These are phyloP conservation scores for Triticum dicoccoides DNA, from an alignment of 176 grass and related monocot species.

Conservation along the genomic window DNA sequence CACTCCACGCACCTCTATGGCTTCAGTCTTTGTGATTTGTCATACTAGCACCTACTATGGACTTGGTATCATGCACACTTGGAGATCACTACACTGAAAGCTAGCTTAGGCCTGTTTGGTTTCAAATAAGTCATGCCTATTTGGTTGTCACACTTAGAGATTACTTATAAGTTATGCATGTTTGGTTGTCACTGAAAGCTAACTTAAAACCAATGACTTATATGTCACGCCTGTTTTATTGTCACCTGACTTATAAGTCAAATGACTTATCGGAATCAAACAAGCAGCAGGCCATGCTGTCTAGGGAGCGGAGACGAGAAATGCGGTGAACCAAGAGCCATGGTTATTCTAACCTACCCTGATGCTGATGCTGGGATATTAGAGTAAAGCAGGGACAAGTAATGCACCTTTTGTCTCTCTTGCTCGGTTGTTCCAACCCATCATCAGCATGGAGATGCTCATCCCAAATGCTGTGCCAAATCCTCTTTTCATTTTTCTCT, in stretches of 20 bases:
- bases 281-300: neutral
- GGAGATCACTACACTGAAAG: no score
- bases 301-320: neutral
- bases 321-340: neutral
- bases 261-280: neutral
- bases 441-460: conserved; percentile 2
- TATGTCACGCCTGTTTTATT: no score
- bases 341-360: neutral
- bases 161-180: no score
- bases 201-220: no score
- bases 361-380: neutral
- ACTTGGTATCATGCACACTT: no score
- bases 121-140: no score
- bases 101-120: neutral
- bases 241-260: no score
- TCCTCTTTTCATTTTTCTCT: no score
- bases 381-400: conserved; percentile 1
- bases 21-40: no score
- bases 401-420: conserved; percentile 34
- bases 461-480: neutral
- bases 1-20: neutral
- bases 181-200: no score
- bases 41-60: no score
- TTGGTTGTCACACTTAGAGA: no score
- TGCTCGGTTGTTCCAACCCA: neutral